These are phyloP conservation scores for Tulasnella sp. DNA, from an alignment of 768 basidiomycete species.

Conservation along the genomic window DNA sequence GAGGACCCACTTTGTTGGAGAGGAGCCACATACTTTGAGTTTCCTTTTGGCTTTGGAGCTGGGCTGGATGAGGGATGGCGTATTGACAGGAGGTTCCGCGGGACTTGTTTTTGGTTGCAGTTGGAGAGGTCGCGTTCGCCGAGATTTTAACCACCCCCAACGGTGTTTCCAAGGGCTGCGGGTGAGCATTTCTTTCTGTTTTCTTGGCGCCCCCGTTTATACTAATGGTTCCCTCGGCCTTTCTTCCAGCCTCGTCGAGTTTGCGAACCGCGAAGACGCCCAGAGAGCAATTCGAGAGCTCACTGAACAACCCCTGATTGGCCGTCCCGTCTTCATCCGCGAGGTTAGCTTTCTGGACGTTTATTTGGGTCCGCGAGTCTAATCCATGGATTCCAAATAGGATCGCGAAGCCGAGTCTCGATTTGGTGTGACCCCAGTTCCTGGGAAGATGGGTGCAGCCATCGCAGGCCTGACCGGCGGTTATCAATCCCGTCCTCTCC, in stretches of 20 bases:
- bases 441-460: conserved; percentile 93
- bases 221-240: not conserved
- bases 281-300: conserved; percentile 87
- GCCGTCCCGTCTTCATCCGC: conserved; percentile 92
- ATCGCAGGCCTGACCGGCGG: conserved; percentile 70
- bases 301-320: conserved; percentile 84
- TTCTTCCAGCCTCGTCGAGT: conserved; percentile 93
- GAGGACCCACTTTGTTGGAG: not conserved
- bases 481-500: conserved; percentile 79
- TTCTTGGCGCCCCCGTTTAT: not conserved
- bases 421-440: conserved; percentile 92
- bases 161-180: conserved; percentile 97
- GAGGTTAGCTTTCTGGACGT: conserved; percentile 58
- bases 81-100: conserved; percentile 51
- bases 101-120: conserved; percentile 66
- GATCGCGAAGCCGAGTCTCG: conserved; percentile 96
- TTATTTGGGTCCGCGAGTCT: conserved; percentile 1
- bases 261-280: conserved; percentile 81
- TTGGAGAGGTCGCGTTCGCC: conserved; percentile 99
- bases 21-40: conserved; percentile 3
- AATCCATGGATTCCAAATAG: conserved; percentile 42
- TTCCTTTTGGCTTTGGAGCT: conserved; percentile 42
- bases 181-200: conserved; percentile 56
- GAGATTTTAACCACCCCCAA: conserved; percentile 97
- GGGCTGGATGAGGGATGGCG: conserved; percentile 50